Percentiles rank a stretch among this genome's conserved stretches.
phyloP scores from a whole-genome alignment of 345 rosid genomes.

The Raphanus raphanistrum region DNA sequence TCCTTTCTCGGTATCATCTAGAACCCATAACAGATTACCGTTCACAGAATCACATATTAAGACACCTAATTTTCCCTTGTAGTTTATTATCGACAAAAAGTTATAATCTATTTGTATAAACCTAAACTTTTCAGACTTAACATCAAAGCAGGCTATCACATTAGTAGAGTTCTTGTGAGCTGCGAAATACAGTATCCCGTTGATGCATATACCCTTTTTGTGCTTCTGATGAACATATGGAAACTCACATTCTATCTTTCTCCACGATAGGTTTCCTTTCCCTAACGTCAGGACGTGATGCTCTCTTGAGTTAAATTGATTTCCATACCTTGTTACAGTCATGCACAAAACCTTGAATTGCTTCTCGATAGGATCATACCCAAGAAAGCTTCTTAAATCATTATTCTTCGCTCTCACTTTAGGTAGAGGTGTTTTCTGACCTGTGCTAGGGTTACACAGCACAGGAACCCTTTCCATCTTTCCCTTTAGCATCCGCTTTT shows the following conservation, averaged over 20 bases:
- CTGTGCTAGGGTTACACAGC: constrained; percentile 11
- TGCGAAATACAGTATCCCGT: not conserved
- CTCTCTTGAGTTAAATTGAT: not conserved
- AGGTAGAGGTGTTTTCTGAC: not conserved
- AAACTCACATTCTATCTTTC: not conserved
- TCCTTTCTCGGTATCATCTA: not conserved
- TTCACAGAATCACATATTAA: not conserved
- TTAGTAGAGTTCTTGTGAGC: not conserved
- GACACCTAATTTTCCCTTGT: constrained; percentile 16
- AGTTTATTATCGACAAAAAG: not conserved
- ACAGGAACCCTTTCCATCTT: not conserved
- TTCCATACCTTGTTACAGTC: not conserved
- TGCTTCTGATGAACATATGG: not conserved
- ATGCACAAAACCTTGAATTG: not conserved
- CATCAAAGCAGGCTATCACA: not conserved
- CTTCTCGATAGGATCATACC: constrained; percentile 11
- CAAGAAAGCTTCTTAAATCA: not conserved
- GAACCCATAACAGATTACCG: not conserved
- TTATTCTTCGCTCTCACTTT: not conserved
- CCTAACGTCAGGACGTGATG: not conserved
- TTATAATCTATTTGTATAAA: not conserved
- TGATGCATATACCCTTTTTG: not conserved
- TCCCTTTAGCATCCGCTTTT: not conserved
- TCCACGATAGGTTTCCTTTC: not conserved
- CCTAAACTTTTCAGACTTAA: not conserved